Evolutionary conservation across 768 basidiomycete species (phyloP).

Genomic region (Ephemerocybe angulata): DNA sequence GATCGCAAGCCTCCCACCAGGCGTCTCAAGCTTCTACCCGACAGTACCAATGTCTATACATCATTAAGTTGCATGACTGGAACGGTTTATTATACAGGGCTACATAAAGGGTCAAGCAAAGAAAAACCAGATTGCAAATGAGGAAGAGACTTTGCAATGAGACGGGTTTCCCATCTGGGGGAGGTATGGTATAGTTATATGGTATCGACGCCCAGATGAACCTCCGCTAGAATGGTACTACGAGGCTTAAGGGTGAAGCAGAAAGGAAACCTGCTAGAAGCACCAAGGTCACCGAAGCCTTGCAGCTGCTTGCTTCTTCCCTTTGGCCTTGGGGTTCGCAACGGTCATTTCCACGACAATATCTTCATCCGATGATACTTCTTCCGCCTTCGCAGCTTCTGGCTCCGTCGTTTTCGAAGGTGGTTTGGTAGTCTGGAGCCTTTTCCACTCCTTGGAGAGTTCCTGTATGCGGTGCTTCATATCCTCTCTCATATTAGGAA

Average conservation of each 20-base stretch:
- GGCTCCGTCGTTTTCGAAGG: constrained; percentile 30
- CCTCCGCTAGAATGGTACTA: too few relatives aligned
- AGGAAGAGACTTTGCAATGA: background rate
- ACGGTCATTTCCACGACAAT: constrained; percentile 37
- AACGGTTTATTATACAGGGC: too few relatives aligned
- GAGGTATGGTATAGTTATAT: too few relatives aligned
- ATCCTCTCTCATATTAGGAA: constrained; percentile 44
- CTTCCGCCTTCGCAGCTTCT: constrained; percentile 25
- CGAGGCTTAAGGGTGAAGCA: too few relatives aligned
- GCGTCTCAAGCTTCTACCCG: too few relatives aligned
- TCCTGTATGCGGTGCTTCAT: constrained; percentile 38
- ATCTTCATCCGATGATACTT: constrained; percentile 32
- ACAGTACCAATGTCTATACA: too few relatives aligned
- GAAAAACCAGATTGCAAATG: background rate
- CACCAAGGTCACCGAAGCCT: background rate
- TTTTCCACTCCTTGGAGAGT: constrained; percentile 56
- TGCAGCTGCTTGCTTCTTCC: constrained; percentile 8
- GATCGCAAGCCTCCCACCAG: too few relatives aligned
- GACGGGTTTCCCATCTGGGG: too few relatives aligned
- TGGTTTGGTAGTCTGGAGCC: constrained; percentile 35
- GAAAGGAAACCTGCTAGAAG: background rate
- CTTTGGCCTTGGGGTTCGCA: constrained; percentile 6
- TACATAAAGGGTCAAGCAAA: too few relatives aligned
- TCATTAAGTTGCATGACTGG: too few relatives aligned
- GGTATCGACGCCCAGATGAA: too few relatives aligned